Evolutionary conservation across 176 grass and related monocot species (phyloP), one percentile per base, ranked within the genome.

Genomic region (Ananas comosus): DNA sequence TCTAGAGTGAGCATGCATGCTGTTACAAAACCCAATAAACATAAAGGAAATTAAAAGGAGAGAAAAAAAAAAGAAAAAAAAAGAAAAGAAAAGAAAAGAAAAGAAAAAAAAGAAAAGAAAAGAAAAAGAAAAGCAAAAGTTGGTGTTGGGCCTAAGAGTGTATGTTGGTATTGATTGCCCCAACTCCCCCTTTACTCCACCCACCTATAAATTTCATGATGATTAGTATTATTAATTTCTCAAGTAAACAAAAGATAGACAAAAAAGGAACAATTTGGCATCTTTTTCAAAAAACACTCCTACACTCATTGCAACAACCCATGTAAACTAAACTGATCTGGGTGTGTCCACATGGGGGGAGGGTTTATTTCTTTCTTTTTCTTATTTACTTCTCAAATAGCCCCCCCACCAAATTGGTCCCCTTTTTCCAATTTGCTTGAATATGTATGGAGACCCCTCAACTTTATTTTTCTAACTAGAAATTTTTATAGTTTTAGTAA

Each of bases 1-100:
- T 63, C 17, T 79, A 25, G 53, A 65, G 68, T 6, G 33, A 42
- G 33, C 33, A 42, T 42, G 33, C 83, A 77, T 80, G 75, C 73
- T 68, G 57, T 66, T 83, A 63, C 83, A 86, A 47, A 86, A 72
- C 83, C 87, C 80, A 73, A 86, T 52, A 73, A 12, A 72, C 57
- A 49, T 51, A 51, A 71, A 71, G 19, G 51, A 71, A 71, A 71
- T 49, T 33, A 13, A 67, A 81, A 70, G 56, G 67, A 51, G 51
- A 68, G 67, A 49, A 70, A 21, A 57, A 70, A 50, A 29, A 51
- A 42, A 53, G 27, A 78, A 74, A 77, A 88, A 77, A 81, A 81
- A 2, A 27, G 25, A 27, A 80, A 21, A 65, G 23, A 79, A 79
- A 74, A 81, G 74, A 75, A 81, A 73, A 69, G 57, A 63, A 73